Conservation (phyloP, 2,329 filamentous ascomycete genomes). For the Epicoccum nigrum region DNA sequence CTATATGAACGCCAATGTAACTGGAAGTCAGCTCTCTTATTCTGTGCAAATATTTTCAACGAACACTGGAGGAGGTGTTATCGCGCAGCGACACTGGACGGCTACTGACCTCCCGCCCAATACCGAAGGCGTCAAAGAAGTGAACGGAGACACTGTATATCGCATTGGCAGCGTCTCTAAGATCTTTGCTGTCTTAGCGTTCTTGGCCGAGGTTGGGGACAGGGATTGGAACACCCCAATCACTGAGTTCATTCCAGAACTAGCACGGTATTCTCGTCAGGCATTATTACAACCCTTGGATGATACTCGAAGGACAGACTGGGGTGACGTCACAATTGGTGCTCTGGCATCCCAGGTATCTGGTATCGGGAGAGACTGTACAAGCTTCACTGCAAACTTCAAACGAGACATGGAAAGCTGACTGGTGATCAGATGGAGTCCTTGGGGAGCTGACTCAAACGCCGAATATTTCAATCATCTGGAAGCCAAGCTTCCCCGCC, state of each 20-base stretch:
- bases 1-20: conserved; percentile 27
- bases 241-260: conserved; percentile 34
- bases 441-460: conserved; percentile 32
- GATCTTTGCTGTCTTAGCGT: conserved; percentile 48
- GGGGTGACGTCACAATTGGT: conserved; percentile 45
- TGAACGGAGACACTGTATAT: conserved; percentile 52
- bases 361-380: conserved; percentile 40
- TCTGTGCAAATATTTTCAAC: conserved; percentile 34
- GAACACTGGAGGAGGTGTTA: conserved; percentile 23
- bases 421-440: conserved; percentile 39
- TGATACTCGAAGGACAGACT: conserved; percentile 31
- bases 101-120: conserved; percentile 22
- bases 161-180: conserved; percentile 53
- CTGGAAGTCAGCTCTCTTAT: conserved; percentile 28
- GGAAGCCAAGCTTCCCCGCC: conserved; percentile 25
- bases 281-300: conserved; percentile 23
- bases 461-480: conserved; percentile 19
- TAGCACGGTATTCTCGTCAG: conserved; percentile 19
- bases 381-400: conserved; percentile 5
- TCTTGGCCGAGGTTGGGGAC: conserved; percentile 44
- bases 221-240: conserved; percentile 46
- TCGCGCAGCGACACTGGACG: conserved; percentile 31
- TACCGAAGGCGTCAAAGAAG: conserved; percentile 25
- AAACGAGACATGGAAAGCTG: conserved; percentile 34
- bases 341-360: conserved; percentile 44